Conservation (phyloP, 139 green algal genomes). For the Microglena sp. region DNA sequence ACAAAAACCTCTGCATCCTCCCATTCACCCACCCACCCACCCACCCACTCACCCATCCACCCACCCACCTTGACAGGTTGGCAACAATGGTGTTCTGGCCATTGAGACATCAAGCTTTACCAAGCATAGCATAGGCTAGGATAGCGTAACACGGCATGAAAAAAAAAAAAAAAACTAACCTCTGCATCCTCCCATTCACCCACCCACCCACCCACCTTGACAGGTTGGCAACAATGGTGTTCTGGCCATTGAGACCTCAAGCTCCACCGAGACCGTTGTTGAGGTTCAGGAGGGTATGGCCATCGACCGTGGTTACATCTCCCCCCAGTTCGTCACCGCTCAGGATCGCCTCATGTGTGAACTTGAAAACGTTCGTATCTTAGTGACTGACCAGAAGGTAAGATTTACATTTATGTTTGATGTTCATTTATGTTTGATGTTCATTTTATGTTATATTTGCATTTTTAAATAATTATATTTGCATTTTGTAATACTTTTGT, state of each 20-base stretch:
- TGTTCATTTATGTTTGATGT: too few relatives aligned
- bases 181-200: neutral
- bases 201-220: neutral
- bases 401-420: too few relatives aligned
- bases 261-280: too few relatives aligned
- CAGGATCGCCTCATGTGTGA: slow-evolving; percentile 77
- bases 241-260: too few relatives aligned
- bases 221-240: too few relatives aligned
- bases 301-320: slow-evolving; percentile 96
- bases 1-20: neutral
- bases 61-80: neutral
- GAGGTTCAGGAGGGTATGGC: slow-evolving; percentile 93
- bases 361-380: slow-evolving; percentile 83
- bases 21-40: neutral
- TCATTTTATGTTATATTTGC: too few relatives aligned
- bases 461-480: too few relatives aligned
- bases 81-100: neutral
- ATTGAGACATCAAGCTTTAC: slow-evolving; percentile 4
- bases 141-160: too few relatives aligned
- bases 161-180: neutral
- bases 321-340: slow-evolving; percentile 92
- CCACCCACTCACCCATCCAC: neutral
- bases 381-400: slow-evolving; percentile 90
- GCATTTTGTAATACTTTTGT: too few relatives aligned
- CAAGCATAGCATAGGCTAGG: too few relatives aligned